Evolutionary conservation across 129 eudicot species (phyloP), one percentile per base, ranked within the genome.

Genomic region (Flaveria sonorensis): DNA sequence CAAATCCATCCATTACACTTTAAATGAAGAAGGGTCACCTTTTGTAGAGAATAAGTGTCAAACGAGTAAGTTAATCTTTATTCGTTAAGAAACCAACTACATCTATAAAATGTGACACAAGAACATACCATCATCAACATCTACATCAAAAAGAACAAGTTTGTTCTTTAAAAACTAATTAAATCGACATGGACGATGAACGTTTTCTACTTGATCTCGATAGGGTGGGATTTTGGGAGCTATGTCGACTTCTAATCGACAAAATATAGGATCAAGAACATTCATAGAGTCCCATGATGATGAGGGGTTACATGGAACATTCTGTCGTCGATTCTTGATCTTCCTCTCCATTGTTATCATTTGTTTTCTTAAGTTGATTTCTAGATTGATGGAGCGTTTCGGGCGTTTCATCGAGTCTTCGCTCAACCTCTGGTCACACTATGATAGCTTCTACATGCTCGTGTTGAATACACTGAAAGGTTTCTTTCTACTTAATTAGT

Each of bases 381-480:
- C 79, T 39, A 8, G 4, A 15, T 11, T 4, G 7, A 26, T 72
- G 57, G 51, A 40, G 24, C 0, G 6, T 14, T 13, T 65, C 1
- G 74, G 79, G 62, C 7, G 50, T 20, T 53, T 18, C 70, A 28
- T 53, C 16, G 79, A 73, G 74, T 40, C 51, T 80, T 51, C 12
- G 13, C 61, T 65, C 42, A 73, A 80, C 73, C 83, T 73, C 1
- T 72, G 79, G 83, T n/a, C 74, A 2, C 5, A 53, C 9, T 80
- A 79, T 28, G 73, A 28, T 72, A 72, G 79, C 74, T 72, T 79
- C 79, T 21, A 16, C 74, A 7, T n/a, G 48, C 83, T 72, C 23
- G 14, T 64, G 51, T 9, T 51, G 28, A 72, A 40, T 16, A 64
- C 60, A 9, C 26, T 72, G 3, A 48, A 24, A 72, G 83, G 83